Evolutionary conservation across 164 flowering plant species (phyloP), one percentile per base, ranked within the genome.

Genomic region (Vitis vinifera): DNA sequence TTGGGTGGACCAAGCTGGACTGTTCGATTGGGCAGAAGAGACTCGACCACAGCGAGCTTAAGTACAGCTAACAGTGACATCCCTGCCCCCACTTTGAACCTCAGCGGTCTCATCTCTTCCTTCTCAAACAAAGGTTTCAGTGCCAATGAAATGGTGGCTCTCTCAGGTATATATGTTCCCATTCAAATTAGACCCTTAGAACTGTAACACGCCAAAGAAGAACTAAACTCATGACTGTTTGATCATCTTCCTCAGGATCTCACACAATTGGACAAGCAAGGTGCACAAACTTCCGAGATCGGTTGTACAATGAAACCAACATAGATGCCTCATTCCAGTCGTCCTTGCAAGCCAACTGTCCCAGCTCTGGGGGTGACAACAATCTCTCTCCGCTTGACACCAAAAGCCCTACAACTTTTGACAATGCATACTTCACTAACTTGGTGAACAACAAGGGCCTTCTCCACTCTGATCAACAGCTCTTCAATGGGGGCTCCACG

Each of bases 1-100:
- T 63, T 84, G 62, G 81, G 78, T 13, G 85, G 85, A 4, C 79
- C 72, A 9, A 13, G 65, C 31, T 82, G 83, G 83, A 55, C 59
- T n/a, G 85, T 82, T 6, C 68, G 37, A 19, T 58, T 84, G 16
- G 85, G 87, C 52, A 72, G 87, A 70, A 76, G 80, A 49, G 85
- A 84, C 59, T 70, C 87, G 2, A 76, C 63, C 30, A 76, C 85
- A 6, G 85, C 87, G 3, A 84, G 80, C 57, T 57, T 65, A 27
- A 62, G 70, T 29, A 78, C 68, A 44, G 87, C 87, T 13, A 84
- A 82, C 37, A 60, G 13, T n/a, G 57, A 70, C 70, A 71, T 84
- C 44, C 85, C 87, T 29, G 51, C 67, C 0, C 82, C 84, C 23
- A 50, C 76, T 9, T 51, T 50, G 10, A 59, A 62, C 68, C 79